Evolutionary conservation across 768 basidiomycete genomes (phyloP).

Genomic region (Tricholoma sp.): DNA sequence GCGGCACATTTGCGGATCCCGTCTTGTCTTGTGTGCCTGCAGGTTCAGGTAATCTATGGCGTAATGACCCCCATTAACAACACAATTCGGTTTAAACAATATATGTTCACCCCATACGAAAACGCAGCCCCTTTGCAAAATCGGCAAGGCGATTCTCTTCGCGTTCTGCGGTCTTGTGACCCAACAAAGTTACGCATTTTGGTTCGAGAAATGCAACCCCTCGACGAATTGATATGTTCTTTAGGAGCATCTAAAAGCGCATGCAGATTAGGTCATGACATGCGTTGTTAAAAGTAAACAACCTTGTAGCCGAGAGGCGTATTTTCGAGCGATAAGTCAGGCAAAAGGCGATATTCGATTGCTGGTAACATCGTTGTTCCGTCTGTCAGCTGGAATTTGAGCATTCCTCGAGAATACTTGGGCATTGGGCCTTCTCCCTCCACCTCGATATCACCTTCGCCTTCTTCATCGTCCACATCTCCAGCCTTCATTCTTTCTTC

Average conservation of each 20-base stretch:
- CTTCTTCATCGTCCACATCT: slow-evolving; percentile 33
- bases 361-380: slow-evolving; percentile 65
- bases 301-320: slow-evolving; percentile 87
- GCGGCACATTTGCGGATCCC: neutral
- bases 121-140: slow-evolving; percentile 57
- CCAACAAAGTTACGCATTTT: slow-evolving; percentile 51
- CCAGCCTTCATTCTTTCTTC: slow-evolving; percentile 61
- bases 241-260: slow-evolving; percentile 57
- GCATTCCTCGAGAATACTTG: slow-evolving; percentile 76
- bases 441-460: slow-evolving; percentile 51
- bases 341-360: slow-evolving; percentile 71
- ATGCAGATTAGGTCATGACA: neutral
- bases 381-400: slow-evolving; percentile 72
- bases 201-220: slow-evolving; percentile 81
- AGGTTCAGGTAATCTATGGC: slow-evolving; percentile 19
- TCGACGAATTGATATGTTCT: slow-evolving; percentile 58
- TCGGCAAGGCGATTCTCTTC: slow-evolving; percentile 50
- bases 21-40: neutral
- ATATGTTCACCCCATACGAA: slow-evolving; percentile 59
- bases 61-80: slow-evolving; percentile 4
- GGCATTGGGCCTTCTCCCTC: slow-evolving; percentile 75
- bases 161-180: slow-evolving; percentile 59
- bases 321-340: slow-evolving; percentile 61
- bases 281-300: slow-evolving; percentile 2
- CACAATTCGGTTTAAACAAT: neutral